A percentile compares a stretch with the other conserved stretches of the same genome.
Conservation (phyloP, 768 basidiomycete genomes). For the Rhodotorula taiwanensis region DNA sequence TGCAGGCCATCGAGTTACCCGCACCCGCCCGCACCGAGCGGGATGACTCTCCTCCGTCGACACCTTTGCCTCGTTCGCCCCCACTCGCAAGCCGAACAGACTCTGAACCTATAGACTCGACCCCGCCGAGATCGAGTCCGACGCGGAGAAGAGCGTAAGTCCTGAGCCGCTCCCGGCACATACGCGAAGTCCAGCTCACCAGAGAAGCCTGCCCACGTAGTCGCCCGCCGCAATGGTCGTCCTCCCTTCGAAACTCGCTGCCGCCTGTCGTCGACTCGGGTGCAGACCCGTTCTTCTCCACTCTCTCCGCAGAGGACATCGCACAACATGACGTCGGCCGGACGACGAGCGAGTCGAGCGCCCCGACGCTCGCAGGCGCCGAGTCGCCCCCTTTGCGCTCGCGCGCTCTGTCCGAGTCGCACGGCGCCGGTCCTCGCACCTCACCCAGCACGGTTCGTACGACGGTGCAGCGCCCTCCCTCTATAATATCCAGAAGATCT, state of each 20-base stretch:
- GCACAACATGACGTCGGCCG: too few relatives aligned
- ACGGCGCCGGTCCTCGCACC: not conserved
- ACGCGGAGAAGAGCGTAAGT: not conserved
- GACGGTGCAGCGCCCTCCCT: too few relatives aligned
- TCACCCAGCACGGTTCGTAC: too few relatives aligned
- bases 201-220: not conserved
- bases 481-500: conserved; percentile 1
- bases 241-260: too few relatives aligned
- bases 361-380: not conserved
- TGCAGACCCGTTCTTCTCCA: too few relatives aligned
- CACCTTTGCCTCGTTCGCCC: not conserved
- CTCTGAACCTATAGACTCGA: not conserved
- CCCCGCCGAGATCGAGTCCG: not conserved
- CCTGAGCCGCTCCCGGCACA: not conserved
- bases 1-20: not conserved
- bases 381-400: not conserved
- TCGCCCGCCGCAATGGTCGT: too few relatives aligned
- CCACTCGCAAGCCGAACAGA: not conserved
- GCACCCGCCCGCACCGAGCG: not conserved
- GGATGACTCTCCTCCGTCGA: too few relatives aligned
- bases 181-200: not conserved
- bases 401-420: not conserved
- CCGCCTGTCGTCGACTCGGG: too few relatives aligned
- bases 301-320: too few relatives aligned
- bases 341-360: too few relatives aligned